Evolutionary conservation across 2,329 filamentous ascomycete genomes (phyloP).

Genomic region (Sarocladiaceae sp.): DNA sequence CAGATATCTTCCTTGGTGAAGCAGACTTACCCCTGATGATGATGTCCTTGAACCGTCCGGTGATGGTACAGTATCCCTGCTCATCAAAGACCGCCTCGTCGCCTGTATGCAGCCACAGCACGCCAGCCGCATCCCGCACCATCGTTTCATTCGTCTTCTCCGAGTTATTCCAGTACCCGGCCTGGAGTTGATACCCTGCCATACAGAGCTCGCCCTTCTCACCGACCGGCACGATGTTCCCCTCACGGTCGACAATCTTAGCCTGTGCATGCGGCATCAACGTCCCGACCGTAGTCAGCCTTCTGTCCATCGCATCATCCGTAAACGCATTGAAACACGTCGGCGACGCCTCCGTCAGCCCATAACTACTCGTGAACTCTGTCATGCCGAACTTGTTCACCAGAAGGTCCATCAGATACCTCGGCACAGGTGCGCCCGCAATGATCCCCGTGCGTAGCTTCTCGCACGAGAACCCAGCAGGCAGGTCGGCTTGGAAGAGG

Average conservation of each 20-base stretch:
- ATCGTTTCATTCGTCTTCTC: slow-evolving; percentile 63
- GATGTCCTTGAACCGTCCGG: slow-evolving; percentile 72
- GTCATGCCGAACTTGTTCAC: slow-evolving; percentile 67
- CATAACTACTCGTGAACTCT: slow-evolving; percentile 65
- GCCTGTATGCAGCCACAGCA: slow-evolving; percentile 60
- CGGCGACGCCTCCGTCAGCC: slow-evolving; percentile 71
- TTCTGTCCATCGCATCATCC: slow-evolving; percentile 59
- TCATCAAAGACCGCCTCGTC: slow-evolving; percentile 65
- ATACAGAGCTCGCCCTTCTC: slow-evolving; percentile 69
- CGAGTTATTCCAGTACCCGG: slow-evolving; percentile 62
- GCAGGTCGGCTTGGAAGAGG: slow-evolving; percentile 41
- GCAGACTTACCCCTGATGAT: slow-evolving; percentile 57
- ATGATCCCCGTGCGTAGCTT: slow-evolving; percentile 69
- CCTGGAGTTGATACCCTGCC: slow-evolving; percentile 68
- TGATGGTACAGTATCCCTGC: slow-evolving; percentile 65
- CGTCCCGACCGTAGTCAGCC: slow-evolving; percentile 67
- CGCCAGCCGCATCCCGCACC: slow-evolving; percentile 44
- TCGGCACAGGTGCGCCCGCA: slow-evolving; percentile 70
- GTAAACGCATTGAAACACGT: slow-evolving; percentile 78
- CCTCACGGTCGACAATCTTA: slow-evolving; percentile 68
- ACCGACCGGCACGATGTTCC: slow-evolving; percentile 61
- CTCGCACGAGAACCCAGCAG: slow-evolving; percentile 36
- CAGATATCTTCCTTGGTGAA: background rate
- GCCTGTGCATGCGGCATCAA: slow-evolving; percentile 69
- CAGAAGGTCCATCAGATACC: slow-evolving; percentile 67